Evolutionary conservation across 441 rosid species (phyloP).

Genomic region (Capsella rubella): DNA sequence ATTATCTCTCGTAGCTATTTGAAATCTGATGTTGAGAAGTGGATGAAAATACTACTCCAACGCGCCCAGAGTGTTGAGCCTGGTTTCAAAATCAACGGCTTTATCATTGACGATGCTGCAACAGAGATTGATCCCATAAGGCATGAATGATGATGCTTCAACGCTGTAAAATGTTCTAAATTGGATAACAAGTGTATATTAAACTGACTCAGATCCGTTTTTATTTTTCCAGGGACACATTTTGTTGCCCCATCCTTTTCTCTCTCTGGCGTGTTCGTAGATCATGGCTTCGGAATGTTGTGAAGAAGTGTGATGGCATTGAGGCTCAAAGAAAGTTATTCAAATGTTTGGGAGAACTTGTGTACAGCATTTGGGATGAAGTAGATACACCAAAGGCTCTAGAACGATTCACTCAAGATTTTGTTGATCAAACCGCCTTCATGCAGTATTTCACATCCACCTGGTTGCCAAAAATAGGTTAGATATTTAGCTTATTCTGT

Average conservation of each 20-base stretch:
- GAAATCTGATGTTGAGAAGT: constrained; percentile 81
- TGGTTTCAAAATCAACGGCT: constrained; percentile 80
- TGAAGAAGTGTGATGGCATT: constrained; percentile 68
- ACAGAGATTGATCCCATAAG: constrained; percentile 92
- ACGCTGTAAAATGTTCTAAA: constrained; percentile 1
- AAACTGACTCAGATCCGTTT: constrained; percentile 28
- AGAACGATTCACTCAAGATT: constrained; percentile 71
- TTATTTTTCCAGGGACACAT: constrained; percentile 74
- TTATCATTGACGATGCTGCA: constrained; percentile 92
- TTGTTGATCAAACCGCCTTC: constrained; percentile 80
- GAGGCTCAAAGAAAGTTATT: constrained; percentile 83
- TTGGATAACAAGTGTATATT: not conserved
- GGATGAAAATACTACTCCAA: constrained; percentile 85
- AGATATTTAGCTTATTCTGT: constrained; percentile 10
- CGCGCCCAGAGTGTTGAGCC: constrained; percentile 71
- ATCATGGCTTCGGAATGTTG: constrained; percentile 90
- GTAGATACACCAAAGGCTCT: constrained; percentile 57
- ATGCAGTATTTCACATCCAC: constrained; percentile 74
- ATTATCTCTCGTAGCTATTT: constrained; percentile 88
- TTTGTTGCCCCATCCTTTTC: constrained; percentile 82
- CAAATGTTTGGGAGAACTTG: constrained; percentile 73
- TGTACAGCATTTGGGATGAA: constrained; percentile 72
- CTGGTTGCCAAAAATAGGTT: constrained; percentile 95
- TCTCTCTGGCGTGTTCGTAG: constrained; percentile 95
- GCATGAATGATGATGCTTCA: constrained; percentile 44